Evolutionary conservation across 2,329 filamentous ascomycete genomes (phyloP).

Genomic region (Domatiomyces globalis): DNA sequence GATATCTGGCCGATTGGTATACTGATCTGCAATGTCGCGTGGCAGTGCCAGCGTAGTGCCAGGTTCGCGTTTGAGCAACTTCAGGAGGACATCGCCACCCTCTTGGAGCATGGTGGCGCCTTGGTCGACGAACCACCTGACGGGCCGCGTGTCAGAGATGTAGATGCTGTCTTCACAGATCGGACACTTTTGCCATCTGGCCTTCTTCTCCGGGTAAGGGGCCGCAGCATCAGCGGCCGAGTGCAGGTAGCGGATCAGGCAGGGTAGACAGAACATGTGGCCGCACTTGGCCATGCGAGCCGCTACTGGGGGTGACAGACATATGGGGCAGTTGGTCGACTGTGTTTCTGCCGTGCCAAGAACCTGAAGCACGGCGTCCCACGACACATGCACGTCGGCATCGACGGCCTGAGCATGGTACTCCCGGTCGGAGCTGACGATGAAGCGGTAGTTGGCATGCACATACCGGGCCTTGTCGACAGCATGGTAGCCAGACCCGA

Average conservation of each 20-base stretch:
- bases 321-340: conserved; percentile 80
- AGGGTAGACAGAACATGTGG: conserved; percentile 91
- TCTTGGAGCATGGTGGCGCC: conserved; percentile 66
- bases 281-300: conserved; percentile 95
- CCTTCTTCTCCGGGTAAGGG: conserved; percentile 49
- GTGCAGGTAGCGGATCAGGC: conserved; percentile 90
- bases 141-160: conserved; percentile 74
- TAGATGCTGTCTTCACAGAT: conserved; percentile 93
- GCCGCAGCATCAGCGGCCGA: conserved; percentile 54
- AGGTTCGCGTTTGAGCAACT: conserved; percentile 67
- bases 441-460: conserved; percentile 94
- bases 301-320: conserved; percentile 79
- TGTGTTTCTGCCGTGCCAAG: conserved; percentile 84
- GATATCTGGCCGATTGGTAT: conserved; percentile 49
- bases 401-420: conserved; percentile 72
- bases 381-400: conserved; percentile 79
- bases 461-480: conserved; percentile 84
- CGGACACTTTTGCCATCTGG: conserved; percentile 86
- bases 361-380: conserved; percentile 80
- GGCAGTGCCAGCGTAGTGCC: conserved; percentile 79
- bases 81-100: conserved; percentile 77
- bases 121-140: conserved; percentile 81
- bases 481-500: conserved; percentile 78
- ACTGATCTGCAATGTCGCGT: conserved; percentile 59
- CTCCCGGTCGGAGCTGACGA: conserved; percentile 67